Evolutionary conservation across 73 alveolate genomes (phyloP), one percentile per base, ranked within the genome.

Genomic region (Paramecium biaurelia): DNA sequence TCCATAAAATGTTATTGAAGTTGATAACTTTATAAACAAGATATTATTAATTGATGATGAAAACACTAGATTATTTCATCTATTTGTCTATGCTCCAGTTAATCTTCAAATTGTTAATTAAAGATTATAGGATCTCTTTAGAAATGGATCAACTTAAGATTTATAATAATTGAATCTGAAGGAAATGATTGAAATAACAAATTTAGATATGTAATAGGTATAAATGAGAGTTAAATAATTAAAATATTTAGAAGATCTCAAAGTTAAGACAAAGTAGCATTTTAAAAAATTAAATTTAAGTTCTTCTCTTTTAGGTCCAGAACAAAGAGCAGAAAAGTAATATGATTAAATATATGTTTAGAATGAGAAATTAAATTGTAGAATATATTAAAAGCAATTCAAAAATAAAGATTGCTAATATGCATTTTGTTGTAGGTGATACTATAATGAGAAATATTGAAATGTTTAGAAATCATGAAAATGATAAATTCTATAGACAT

Each of bases 251-350:
- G 58, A 35, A 37, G 86, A 72, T 34, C 35, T 38, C 3, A 72
- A 72, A 72, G 15, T 28, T 6, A 72, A 72, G 45, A 42, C 58
- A 3, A 72, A 72, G 14, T 12, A 12, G 7, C 86, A 72, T 7
- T 72, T 35, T 72, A 35, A 72, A 20, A 72, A 72, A 32, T 30
- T 35, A 12, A 15, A 72, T 21, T 15, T 35, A 15, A 4, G 38
- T 34, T 6, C 53, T 34, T 34, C 63, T 34, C 58, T 15, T 1
- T 18, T 72, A 10, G 18, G 18, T 38, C 86, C 90, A 4, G 90
- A 79, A 79, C 5, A 79, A 45, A 79, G 90, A 23, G 90, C 72
- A 15, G 90, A 79, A 79, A 79, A 45, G 90, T 79, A 79, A 38
- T 11, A 76, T 14, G 12, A 47, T 26, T 1, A 5, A 10, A 24